phyloP scores from a whole-genome alignment of 2,329 filamentous ascomycete species.

The Orbilia oligospora region DNA sequence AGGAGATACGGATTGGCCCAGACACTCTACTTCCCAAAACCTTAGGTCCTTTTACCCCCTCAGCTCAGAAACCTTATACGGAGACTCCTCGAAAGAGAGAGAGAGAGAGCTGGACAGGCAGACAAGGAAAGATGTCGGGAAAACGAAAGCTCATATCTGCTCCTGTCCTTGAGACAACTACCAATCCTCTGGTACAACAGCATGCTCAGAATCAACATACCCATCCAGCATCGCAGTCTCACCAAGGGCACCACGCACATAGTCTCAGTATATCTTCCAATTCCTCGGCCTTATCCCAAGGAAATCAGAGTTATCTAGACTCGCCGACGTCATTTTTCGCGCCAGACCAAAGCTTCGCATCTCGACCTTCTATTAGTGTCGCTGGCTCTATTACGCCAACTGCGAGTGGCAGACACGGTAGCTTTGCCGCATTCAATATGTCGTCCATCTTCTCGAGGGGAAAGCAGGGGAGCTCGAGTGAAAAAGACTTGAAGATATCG shows the following conservation, averaged over 20 bases:
- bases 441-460: slow-evolving; percentile 48
- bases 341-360: slow-evolving; percentile 13
- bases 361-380: slow-evolving; percentile 10
- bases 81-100: slow-evolving; percentile 3
- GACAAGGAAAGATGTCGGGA: slow-evolving; percentile 33
- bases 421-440: slow-evolving; percentile 52
- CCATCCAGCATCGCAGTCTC: slow-evolving; percentile 25
- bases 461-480: slow-evolving; percentile 30
- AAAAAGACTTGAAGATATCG: slow-evolving; percentile 39
- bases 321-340: slow-evolving; percentile 34
- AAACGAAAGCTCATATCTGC: slow-evolving; percentile 46
- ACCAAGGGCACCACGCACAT: slow-evolving; percentile 28
- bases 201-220: slow-evolving; percentile 28
- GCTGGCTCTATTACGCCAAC: slow-evolving; percentile 44
- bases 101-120: not conserved
- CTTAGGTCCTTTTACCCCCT: slow-evolving; percentile 21
- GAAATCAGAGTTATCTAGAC: slow-evolving; percentile 36
- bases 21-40: not conserved
- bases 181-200: slow-evolving; percentile 33
- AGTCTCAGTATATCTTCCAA: slow-evolving; percentile 40
- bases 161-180: slow-evolving; percentile 43
- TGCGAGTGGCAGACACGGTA: slow-evolving; percentile 25
- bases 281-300: slow-evolving; percentile 26
- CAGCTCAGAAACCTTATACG: slow-evolving; percentile 23
- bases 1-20: slow-evolving; percentile 1